These are phyloP conservation scores for Pezicula carpinea DNA, from an alignment of 2,329 filamentous ascomycete genomes.

Conservation along the genomic window DNA sequence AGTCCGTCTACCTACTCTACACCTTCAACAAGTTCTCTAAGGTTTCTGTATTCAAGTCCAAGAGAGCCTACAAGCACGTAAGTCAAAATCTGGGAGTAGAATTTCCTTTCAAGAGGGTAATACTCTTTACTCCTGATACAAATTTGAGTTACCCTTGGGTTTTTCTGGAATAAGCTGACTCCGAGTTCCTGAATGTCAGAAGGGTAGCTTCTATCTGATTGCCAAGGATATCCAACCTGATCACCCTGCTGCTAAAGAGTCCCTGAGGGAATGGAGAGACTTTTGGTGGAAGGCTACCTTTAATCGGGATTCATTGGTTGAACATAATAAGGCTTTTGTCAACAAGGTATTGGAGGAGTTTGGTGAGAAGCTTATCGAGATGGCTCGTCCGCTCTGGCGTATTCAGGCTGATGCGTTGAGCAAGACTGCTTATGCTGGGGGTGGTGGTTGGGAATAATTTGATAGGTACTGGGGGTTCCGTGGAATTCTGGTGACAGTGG, in stretches of 20 bases:
- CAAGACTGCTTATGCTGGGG: constrained; percentile 2
- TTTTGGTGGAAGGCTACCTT: constrained; percentile 18
- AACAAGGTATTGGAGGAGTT: constrained; percentile 13
- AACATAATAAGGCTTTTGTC: constrained; percentile 7
- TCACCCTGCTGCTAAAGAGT: constrained; percentile 7
- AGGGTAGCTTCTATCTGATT: constrained; percentile 20
- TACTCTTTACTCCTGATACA: no score
- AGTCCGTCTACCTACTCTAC: constrained; percentile 14
- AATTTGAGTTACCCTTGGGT: no score
- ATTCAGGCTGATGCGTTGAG: constrained; percentile 18
- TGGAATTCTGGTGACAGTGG: no score
- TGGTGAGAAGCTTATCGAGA: constrained; percentile 9
- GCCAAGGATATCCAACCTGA: constrained; percentile 17
- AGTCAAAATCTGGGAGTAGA: no score
- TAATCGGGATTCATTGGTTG: constrained; percentile 8
- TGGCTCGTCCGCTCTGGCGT: constrained; percentile 17
- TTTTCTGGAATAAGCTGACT: no score
- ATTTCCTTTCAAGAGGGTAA: no score
- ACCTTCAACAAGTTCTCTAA: constrained; percentile 19
- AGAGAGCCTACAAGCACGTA: background rate
- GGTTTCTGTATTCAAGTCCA: constrained; percentile 20
- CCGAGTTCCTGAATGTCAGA: no score
- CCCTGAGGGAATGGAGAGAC: constrained; percentile 17
- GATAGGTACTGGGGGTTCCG: no score
- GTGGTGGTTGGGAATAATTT: background rate